phyloP scores from a whole-genome alignment of 257 asterid genomes.

The Plantago major region DNA sequence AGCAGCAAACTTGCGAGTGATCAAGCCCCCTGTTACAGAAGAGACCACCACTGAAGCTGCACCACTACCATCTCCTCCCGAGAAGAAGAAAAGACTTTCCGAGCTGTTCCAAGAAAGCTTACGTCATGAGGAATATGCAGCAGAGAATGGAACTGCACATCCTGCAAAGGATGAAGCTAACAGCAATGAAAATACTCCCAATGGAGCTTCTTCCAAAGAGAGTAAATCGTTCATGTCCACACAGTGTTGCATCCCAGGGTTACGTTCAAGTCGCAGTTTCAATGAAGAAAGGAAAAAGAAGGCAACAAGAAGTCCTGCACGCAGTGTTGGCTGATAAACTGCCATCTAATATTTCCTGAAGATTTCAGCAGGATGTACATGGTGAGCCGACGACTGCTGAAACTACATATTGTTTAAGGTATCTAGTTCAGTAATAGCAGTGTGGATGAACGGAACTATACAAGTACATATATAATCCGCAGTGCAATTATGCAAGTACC shows the following conservation, averaged over 20 bases:
- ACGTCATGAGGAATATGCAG: slow-evolving; percentile 22
- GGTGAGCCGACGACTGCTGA: slow-evolving; percentile 15
- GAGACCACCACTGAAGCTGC: slow-evolving; percentile 20
- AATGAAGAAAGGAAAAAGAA: slow-evolving; percentile 44
- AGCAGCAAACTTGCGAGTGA: slow-evolving; percentile 21
- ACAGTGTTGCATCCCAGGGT: slow-evolving; percentile 64
- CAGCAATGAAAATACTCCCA: slow-evolving; percentile 28
- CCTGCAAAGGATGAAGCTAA: slow-evolving; percentile 15
- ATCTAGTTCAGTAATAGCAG: slow-evolving; percentile 12
- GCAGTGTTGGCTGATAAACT: slow-evolving; percentile 16
- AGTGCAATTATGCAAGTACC: slow-evolving; percentile 5
- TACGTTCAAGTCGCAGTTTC: slow-evolving; percentile 43
- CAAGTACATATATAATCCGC: slow-evolving; percentile 16
- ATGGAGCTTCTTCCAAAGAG: slow-evolving; percentile 13
- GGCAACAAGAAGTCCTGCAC: slow-evolving; percentile 27
- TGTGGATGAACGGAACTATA: slow-evolving; percentile 20
- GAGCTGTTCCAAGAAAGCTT: slow-evolving; percentile 60
- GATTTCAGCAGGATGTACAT: slow-evolving; percentile 21
- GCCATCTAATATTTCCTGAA: neutral
- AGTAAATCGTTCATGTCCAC: slow-evolving; percentile 26
- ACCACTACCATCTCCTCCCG: slow-evolving; percentile 37
- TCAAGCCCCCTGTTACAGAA: slow-evolving; percentile 17
- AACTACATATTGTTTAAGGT: neutral
- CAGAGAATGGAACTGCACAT: slow-evolving; percentile 13
- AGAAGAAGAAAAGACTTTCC: slow-evolving; percentile 50